phyloP scores from a whole-genome alignment of 306 rosid species.

The Cicer cuneatum region DNA sequence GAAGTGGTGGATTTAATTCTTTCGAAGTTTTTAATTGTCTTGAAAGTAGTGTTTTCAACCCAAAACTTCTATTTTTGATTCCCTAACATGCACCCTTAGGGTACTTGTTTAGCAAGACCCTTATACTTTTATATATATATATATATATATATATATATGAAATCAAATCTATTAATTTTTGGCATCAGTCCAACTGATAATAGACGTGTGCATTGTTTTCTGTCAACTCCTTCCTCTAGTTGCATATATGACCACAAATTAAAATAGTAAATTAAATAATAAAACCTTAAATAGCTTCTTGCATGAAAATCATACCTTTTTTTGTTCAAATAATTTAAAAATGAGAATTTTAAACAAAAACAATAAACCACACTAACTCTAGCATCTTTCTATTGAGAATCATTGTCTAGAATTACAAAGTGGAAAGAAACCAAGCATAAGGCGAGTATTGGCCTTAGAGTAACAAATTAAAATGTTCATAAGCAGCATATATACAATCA shows the following conservation, averaged over 20 bases:
- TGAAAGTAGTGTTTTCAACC: too few relatives aligned
- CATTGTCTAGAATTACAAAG: not conserved
- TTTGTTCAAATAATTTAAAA: too few relatives aligned
- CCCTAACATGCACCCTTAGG: too few relatives aligned
- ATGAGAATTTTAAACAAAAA: not conserved
- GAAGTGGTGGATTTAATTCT: too few relatives aligned
- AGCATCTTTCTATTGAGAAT: slow-evolving; percentile 31
- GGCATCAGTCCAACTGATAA: slow-evolving; percentile 16
- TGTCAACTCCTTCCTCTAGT: slow-evolving; percentile 7
- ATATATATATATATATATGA: too few relatives aligned
- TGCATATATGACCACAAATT: slow-evolving; percentile 1
- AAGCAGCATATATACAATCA: not conserved
- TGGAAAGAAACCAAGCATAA: slow-evolving; percentile 20
- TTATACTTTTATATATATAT: too few relatives aligned
- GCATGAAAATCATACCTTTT: too few relatives aligned
- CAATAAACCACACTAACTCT: slow-evolving; percentile 13
- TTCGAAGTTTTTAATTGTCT: too few relatives aligned
- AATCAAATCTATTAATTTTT: slow-evolving; percentile 29
- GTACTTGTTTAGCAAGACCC: too few relatives aligned
- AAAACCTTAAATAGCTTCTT: not conserved
- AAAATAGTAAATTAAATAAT: not conserved
- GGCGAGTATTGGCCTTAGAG: slow-evolving; percentile 25
- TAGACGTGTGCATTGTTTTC: slow-evolving; percentile 15
- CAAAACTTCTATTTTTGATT: too few relatives aligned
- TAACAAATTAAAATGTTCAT: not conserved